These are phyloP conservation scores for Ceratocystis harringtonii DNA, from an alignment of 2,329 filamentous ascomycete genomes.

Conservation along the genomic window DNA sequence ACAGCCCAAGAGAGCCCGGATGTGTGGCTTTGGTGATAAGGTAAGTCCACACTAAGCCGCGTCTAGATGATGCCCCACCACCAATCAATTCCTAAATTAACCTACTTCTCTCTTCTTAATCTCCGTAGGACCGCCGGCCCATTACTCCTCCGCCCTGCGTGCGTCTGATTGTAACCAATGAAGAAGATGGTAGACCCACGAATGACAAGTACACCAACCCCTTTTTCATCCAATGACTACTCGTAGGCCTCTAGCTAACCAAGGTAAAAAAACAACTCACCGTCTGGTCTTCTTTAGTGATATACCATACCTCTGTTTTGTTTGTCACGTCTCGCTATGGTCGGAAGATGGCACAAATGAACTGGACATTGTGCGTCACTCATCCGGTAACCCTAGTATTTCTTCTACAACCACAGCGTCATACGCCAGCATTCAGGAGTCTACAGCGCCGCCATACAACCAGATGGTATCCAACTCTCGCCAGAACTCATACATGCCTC, in stretches of 20 bases:
- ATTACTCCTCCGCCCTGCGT: conserved; percentile 94
- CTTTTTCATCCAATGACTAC: neutral
- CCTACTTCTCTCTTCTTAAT: neutral
- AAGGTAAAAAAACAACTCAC: neutral
- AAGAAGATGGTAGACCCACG: conserved; percentile 45
- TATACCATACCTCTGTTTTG: conserved; percentile 36
- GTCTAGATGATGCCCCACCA: neutral
- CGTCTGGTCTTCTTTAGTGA: conserved; percentile 33
- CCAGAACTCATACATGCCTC: conserved; percentile 22
- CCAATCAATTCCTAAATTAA: neutral
- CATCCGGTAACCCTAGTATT: conserved; percentile 58
- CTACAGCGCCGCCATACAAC: conserved; percentile 23
- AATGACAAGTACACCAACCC: conserved; percentile 13
- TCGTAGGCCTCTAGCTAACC: neutral
- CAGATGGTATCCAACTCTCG: conserved; percentile 27
- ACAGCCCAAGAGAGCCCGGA: conserved; percentile 81
- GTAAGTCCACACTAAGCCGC: conserved; percentile 31
- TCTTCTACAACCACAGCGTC: conserved; percentile 54
- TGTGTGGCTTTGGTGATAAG: conserved; percentile 99
- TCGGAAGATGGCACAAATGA: conserved; percentile 49
- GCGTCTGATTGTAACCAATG: conserved; percentile 63
- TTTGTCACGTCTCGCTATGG: conserved; percentile 53
- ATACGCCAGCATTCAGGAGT: conserved; percentile 21
- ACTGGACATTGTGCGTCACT: conserved; percentile 50
- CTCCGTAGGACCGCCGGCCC: conserved; percentile 65